Evolutionary conservation across 164 flowering plant species (phyloP).

Genomic region (Umbilicus rupestris): DNA sequence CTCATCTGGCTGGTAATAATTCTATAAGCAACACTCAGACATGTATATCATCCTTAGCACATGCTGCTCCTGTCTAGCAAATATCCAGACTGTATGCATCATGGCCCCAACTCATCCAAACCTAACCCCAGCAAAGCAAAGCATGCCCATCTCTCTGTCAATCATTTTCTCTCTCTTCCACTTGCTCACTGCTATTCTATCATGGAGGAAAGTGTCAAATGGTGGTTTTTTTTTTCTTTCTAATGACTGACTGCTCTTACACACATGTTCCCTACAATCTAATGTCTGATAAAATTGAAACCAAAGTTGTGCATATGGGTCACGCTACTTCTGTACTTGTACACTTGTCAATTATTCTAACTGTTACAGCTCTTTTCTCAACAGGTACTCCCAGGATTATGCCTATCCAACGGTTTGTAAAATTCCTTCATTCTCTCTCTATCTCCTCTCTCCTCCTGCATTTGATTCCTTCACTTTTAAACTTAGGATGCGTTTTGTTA

Average conservation of each 20-base stretch:
- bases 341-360: neutral
- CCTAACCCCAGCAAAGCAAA: constrained; percentile 4
- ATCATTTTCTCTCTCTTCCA: constrained; percentile 4
- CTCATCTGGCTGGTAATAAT: neutral
- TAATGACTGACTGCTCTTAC: neutral
- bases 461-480: too few species aligned
- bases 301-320: neutral
- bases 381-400: constrained; percentile 58
- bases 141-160: constrained; percentile 2
- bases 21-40: neutral
- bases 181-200: neutral
- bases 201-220: constrained; percentile 2
- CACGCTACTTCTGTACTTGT: neutral
- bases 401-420: constrained; percentile 60
- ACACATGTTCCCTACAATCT: neutral
- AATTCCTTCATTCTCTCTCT: constrained; percentile 9
- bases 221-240: neutral
- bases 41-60: constrained; percentile 1
- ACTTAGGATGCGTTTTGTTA: too few species aligned
- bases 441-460: neutral
- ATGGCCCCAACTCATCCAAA: constrained; percentile 22
- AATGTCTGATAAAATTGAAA: neutral
- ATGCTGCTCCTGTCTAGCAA: constrained; percentile 10
- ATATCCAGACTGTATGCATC: neutral
- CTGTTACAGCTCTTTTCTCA: neutral